Percentiles rank a stretch among this genome's conserved stretches.
These are phyloP conservation scores for Monosporascus cannonballus DNA, from an alignment of 2,329 filamentous ascomycete species.

Conservation along the genomic window DNA sequence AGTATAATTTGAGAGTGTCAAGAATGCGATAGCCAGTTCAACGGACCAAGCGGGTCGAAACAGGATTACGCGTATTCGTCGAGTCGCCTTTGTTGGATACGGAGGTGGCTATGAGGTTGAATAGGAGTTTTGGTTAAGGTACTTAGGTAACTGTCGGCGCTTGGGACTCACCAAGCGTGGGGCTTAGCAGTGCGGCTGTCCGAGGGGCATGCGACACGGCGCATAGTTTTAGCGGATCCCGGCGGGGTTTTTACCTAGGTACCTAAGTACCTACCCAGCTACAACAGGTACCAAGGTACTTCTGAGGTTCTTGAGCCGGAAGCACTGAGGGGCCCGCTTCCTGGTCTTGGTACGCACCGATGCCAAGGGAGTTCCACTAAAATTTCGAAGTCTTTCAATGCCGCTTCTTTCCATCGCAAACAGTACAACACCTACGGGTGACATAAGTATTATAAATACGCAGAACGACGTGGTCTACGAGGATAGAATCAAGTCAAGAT, in stretches of 20 bases:
- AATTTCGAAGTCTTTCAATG: not conserved
- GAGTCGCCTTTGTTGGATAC: not conserved
- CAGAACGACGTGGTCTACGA: too few species aligned
- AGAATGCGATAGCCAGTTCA: not conserved
- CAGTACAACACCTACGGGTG: too few species aligned
- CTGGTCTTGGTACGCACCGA: too few species aligned
- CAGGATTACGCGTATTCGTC: not conserved
- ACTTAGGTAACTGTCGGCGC: too few species aligned
- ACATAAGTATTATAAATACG: too few species aligned
- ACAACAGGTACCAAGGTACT: not conserved
- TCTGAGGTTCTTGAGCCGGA: too few species aligned
- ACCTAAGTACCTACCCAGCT: not conserved
- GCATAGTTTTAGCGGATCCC: constrained; percentile 17
- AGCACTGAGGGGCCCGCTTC: too few species aligned
- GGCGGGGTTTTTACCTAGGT: constrained; percentile 11
- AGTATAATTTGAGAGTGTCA: not conserved
- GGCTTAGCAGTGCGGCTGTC: too few species aligned
- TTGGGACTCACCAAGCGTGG: too few species aligned
- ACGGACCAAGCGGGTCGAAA: not conserved
- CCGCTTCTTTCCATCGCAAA: not conserved
- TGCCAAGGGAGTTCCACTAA: constrained; percentile 1
- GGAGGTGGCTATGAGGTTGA: not conserved
- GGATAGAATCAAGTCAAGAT: constrained; percentile 21
- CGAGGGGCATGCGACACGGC: too few species aligned
- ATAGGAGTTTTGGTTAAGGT: too few species aligned